A percentile compares a stretch with the other conserved stretches of the same genome.
Conservation (phyloP, 345 rosid species). For the Toxicodendron radicans region DNA sequence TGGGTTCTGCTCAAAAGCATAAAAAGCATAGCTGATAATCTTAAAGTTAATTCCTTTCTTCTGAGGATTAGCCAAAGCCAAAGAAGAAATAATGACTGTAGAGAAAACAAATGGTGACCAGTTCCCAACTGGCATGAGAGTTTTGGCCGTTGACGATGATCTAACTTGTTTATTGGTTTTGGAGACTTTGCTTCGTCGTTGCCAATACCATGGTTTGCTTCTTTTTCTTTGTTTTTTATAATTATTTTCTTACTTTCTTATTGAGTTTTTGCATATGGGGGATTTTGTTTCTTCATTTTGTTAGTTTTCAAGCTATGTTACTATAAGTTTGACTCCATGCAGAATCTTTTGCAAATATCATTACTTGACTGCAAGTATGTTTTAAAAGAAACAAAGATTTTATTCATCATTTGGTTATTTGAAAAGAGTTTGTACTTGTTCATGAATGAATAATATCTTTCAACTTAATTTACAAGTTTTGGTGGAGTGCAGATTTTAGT, state of each 20-base stretch:
- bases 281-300: not conserved
- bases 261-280: constrained; percentile 17
- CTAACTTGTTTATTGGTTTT: constrained; percentile 64
- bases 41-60: not conserved
- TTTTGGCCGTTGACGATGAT: constrained; percentile 82
- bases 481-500: constrained; percentile 5
- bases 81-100: constrained; percentile 42
- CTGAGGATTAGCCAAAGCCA: not conserved
- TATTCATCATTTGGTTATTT: constrained; percentile 19
- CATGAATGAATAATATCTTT: not conserved
- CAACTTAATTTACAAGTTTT: not conserved
- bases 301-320: constrained; percentile 2
- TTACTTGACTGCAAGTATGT: not conserved
- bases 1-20: constrained; percentile 26
- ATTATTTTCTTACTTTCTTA: constrained; percentile 7
- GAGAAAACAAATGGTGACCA: constrained; percentile 44
- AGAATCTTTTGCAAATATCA: constrained; percentile 14
- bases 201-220: constrained; percentile 60
- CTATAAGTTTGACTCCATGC: constrained; percentile 5
- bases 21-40: not conserved
- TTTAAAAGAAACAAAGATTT: constrained; percentile 15
- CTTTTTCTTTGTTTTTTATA: not conserved
- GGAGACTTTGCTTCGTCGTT: constrained; percentile 57
- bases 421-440: not conserved
- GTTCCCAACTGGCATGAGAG: constrained; percentile 78